Evolutionary conservation across 139 green algal species (phyloP).

Genomic region (Picochlorum sp.): DNA sequence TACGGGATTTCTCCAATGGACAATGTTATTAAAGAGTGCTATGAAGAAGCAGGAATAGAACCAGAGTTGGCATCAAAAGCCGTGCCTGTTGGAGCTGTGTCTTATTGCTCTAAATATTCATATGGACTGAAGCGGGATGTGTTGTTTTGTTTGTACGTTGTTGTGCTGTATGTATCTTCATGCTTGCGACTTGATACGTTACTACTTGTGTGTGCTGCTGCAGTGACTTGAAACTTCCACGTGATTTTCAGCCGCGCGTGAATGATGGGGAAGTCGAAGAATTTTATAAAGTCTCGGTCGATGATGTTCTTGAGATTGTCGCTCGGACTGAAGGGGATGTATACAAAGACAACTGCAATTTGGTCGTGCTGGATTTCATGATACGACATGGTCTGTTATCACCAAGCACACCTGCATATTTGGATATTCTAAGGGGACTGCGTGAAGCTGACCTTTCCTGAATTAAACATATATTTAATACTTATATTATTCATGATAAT

Average conservation of each 20-base stretch:
- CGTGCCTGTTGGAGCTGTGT: slow-evolving; percentile 38
- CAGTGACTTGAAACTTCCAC: slow-evolving; percentile 77
- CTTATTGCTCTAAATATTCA: slow-evolving; percentile 30
- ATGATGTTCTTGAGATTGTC: slow-evolving; percentile 51
- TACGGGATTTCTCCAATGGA: slow-evolving; percentile 54
- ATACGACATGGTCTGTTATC: slow-evolving; percentile 50
- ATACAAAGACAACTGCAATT: slow-evolving; percentile 92
- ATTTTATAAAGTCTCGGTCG: slow-evolving; percentile 65
- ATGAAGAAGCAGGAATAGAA: slow-evolving; percentile 87
- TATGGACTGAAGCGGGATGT: slow-evolving; percentile 79
- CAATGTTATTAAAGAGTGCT: slow-evolving; percentile 92
- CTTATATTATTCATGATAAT: slow-evolving; percentile 3
- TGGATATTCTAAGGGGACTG: slow-evolving; percentile 50
- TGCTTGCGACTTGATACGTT: not conserved
- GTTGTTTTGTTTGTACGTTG: slow-evolving; percentile 39
- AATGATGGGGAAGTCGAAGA: slow-evolving; percentile 69
- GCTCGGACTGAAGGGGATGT: slow-evolving; percentile 35
- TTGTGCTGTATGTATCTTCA: not conserved
- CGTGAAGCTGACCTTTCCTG: slow-evolving; percentile 31
- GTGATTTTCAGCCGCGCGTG: slow-evolving; percentile 59
- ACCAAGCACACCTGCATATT: slow-evolving; percentile 57
- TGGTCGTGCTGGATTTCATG: slow-evolving; percentile 82
- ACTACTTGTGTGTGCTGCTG: slow-evolving; percentile 28
- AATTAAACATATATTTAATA: slow-evolving; percentile 7
- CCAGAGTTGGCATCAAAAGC: slow-evolving; percentile 45